Evolutionary conservation across 805 yeast genomes (phyloP), one percentile per base, ranked within the genome.

Genomic region (Lipomyces spencermartinsiae): DNA sequence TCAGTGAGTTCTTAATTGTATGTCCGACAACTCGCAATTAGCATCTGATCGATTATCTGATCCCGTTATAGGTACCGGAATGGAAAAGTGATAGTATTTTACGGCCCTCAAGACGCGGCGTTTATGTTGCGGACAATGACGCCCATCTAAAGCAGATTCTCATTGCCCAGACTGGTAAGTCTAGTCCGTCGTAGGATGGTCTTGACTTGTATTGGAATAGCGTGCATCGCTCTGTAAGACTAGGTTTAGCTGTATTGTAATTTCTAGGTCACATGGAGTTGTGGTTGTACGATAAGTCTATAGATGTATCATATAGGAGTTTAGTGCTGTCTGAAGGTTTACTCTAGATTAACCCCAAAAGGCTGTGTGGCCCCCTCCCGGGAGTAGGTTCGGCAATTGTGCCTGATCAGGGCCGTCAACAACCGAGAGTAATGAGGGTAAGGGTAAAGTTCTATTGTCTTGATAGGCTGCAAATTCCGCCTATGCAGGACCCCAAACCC

Each of bases 51-150:
- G 19, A 1, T n/a, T 19, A 7, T 16, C 31, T 29, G 61, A 29
- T 25, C 22, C 25, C 22, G 31, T 59, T 62, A 25, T 56, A 67
- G 60, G 35, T 66, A 4, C 57, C 66, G 5, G 58, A 43, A 22
- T 69, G 72, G 72, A 34, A 58, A 22, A 25, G 61, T 46, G 51
- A 19, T 12, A 54, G 57, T 16, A 34, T 67, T 35, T 58, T 69
- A 14, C 55, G 72, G 29, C 72, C 72, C 33, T 67, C 71, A 4
- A 22, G 72, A 34, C 56, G 66, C 12, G 72, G 72, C 10, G 64
- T 69, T 10, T 69, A 69, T 43, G 66, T 68, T 19, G 69, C 69
- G 1, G 69, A 68, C 25, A 37, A 51, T 14, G 57, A 55, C 6
- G 49, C 62, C 6, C 63, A 56, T 19, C 43, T 68, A 58, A 68